Evolutionary conservation across 371 early-diverging fungal genomes (phyloP).

Genomic region (Lichtheimia ramosa): DNA sequence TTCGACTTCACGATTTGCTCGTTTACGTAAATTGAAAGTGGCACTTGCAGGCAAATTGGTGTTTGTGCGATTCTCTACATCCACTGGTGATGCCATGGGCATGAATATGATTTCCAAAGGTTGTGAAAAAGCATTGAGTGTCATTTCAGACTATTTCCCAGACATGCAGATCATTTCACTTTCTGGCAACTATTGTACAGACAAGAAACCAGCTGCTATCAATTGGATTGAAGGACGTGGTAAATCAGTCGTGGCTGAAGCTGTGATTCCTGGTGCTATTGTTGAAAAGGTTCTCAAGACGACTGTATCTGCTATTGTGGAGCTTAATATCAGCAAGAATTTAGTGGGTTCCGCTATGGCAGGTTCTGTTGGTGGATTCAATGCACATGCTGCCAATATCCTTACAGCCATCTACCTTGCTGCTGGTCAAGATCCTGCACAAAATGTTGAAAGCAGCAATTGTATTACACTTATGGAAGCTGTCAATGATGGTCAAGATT

Average conservation of each 20-base stretch:
- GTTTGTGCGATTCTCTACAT: conserved; percentile 86
- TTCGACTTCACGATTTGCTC: conserved; percentile 89
- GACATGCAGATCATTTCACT: conserved; percentile 83
- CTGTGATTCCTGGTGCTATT: conserved; percentile 77
- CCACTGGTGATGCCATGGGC: conserved; percentile 98
- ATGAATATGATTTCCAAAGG: conserved; percentile 99
- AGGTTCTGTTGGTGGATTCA: conserved; percentile 93
- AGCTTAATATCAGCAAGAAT: conserved; percentile 87
- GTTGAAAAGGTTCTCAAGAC: conserved; percentile 90
- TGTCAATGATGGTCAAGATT: conserved; percentile 71
- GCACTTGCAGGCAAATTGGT: conserved; percentile 83
- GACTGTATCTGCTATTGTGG: conserved; percentile 75
- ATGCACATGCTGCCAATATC: conserved; percentile 96
- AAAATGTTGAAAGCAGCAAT: conserved; percentile 93
- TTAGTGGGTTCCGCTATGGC: conserved; percentile 96
- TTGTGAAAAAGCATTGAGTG: conserved; percentile 77
- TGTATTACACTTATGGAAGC: conserved; percentile 97
- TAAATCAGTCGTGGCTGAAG: conserved; percentile 92
- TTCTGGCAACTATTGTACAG: conserved; percentile 95
- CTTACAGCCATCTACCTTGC: conserved; percentile 94
- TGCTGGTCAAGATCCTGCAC: conserved; percentile 97
- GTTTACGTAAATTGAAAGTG: conserved; percentile 80
- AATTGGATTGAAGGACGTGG: conserved; percentile 98
- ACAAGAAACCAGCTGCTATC: conserved; percentile 96
- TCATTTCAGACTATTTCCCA: conserved; percentile 64